Conservation (phyloP, 306 rosid species). For the Gastrolobium villosum region DNA sequence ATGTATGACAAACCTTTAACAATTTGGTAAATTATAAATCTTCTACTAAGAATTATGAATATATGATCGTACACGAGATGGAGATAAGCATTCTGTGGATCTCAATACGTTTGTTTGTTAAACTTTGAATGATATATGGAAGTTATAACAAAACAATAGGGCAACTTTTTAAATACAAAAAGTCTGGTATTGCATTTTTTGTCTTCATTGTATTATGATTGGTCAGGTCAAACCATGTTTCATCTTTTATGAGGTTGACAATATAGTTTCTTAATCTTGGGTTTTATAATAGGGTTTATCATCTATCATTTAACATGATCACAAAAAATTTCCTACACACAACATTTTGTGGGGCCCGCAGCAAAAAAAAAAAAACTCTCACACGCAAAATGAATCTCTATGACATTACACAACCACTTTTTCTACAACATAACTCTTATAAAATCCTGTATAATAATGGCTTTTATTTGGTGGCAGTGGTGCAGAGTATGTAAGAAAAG, state of each 20-base stretch:
- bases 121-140: conserved; percentile 18
- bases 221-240: conserved; percentile 24
- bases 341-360: too few relatives aligned
- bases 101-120: conserved; percentile 21
- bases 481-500: conserved; percentile 87
- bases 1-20: conserved; percentile 29
- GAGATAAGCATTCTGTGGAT: conserved; percentile 31
- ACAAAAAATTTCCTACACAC: too few relatives aligned
- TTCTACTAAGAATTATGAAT: conserved; percentile 9
- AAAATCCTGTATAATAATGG: conserved; percentile 28
- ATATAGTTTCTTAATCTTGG: conserved; percentile 42
- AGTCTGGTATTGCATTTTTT: neutral
- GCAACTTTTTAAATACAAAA: conserved; percentile 19
- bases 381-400: too few relatives aligned
- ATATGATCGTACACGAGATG: conserved; percentile 18
- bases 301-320: too few relatives aligned
- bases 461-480: conserved; percentile 73
- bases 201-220: conserved; percentile 21
- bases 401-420: too few relatives aligned
- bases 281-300: too few relatives aligned
- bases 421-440: too few relatives aligned
- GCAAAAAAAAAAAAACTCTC: too few relatives aligned
- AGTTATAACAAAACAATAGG: conserved; percentile 3
- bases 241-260: conserved; percentile 26
- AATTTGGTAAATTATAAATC: conserved; percentile 19